Conservation (phyloP, 2,329 filamentous ascomycete genomes). For the Aspergillus sp. region DNA sequence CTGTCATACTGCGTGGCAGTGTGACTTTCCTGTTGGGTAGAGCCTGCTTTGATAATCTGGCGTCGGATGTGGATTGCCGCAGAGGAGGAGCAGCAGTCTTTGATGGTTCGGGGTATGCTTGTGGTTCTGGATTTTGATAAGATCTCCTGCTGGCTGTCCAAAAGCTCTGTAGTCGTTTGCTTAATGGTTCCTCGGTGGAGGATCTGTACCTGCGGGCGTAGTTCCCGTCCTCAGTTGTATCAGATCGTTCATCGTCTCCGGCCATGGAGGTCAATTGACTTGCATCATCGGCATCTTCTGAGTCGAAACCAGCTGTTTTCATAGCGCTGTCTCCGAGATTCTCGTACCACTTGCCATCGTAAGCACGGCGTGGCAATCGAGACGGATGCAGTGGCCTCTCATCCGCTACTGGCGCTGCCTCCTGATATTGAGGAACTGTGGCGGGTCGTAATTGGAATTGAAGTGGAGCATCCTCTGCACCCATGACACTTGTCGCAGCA, state of each 20-base stretch:
- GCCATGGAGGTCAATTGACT: conserved; percentile 34
- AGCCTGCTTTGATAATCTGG: conserved; percentile 26
- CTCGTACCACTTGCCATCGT: conserved; percentile 35
- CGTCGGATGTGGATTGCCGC: conserved; percentile 18
- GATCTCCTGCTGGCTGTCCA: conserved; percentile 38
- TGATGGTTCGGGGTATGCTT: conserved; percentile 18
- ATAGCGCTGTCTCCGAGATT: conserved; percentile 37
- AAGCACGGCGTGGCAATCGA: conserved; percentile 27
- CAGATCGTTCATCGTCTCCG: conserved; percentile 34
- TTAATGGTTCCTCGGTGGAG: conserved; percentile 36
- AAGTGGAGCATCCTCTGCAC: conserved; percentile 32
- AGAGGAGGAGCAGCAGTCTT: conserved; percentile 10
- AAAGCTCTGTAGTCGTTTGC: conserved; percentile 42
- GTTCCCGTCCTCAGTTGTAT: conserved; percentile 32
- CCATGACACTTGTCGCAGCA: conserved; percentile 41
- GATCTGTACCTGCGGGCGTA: conserved; percentile 29
- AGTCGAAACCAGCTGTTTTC: conserved; percentile 40
- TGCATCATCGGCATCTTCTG: conserved; percentile 34
- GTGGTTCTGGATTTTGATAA: conserved; percentile 23
- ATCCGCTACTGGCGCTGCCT: conserved; percentile 21
- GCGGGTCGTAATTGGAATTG: conserved; percentile 23
- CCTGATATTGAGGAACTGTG: conserved; percentile 22
- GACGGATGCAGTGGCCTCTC: conserved; percentile 23
- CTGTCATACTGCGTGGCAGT: conserved; percentile 36
- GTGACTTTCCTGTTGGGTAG: conserved; percentile 31